Evolutionary conservation across 1,284 basidiomycete genomes (phyloP).

Genomic region (Trichosporon sp.): DNA sequence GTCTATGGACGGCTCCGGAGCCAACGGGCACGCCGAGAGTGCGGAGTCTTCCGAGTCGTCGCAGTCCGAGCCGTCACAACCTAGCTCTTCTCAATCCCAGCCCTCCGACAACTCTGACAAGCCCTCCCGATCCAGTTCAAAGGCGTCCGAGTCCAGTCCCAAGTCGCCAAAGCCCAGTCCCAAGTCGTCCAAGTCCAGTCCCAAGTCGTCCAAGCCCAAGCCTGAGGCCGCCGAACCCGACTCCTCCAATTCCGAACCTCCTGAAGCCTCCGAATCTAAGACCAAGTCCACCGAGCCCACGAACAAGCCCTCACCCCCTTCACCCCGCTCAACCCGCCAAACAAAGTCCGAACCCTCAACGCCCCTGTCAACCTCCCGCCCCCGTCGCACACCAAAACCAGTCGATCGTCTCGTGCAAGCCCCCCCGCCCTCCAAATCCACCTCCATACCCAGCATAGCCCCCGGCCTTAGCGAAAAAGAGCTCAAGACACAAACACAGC

Average conservation of each 20-base stretch:
- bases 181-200: too few relatives aligned
- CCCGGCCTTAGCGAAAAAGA: conserved; percentile 41
- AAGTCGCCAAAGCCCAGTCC: too few relatives aligned
- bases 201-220: not conserved
- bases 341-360: not conserved
- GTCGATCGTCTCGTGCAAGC: not conserved
- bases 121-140: too few relatives aligned
- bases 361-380: not conserved
- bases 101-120: too few relatives aligned
- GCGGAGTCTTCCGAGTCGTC: too few relatives aligned
- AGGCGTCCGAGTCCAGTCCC: too few relatives aligned
- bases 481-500: conserved; percentile 35
- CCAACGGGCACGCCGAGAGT: too few relatives aligned
- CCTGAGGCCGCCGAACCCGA: not conserved
- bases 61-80: too few relatives aligned
- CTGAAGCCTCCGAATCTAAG: not conserved
- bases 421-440: not conserved
- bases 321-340: not conserved
- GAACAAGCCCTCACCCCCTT: not conserved
- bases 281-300: not conserved
- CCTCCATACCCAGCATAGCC: conserved; percentile 13
- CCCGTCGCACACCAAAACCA: not conserved
- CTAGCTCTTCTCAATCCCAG: too few relatives aligned
- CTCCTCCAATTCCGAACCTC: not conserved
- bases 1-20: too few relatives aligned